Base-by-base conservation (phyloP, 2,329 filamentous ascomycete species). In the Colletotrichum sp. region DNA sequence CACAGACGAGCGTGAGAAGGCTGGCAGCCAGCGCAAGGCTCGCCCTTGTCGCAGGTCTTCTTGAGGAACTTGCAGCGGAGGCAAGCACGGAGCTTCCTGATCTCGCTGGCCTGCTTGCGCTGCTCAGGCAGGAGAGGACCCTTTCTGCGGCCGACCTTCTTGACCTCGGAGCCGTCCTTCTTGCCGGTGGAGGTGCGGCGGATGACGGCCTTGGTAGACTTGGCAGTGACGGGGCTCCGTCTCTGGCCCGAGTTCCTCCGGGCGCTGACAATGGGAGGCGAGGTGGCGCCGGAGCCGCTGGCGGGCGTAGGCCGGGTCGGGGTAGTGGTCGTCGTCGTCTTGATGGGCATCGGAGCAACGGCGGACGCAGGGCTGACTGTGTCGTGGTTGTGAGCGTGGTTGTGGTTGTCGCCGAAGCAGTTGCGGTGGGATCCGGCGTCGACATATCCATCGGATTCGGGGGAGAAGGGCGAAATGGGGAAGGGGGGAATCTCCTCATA, bases 41-140 rank as follows among this genome's bases (percentile, higher is more conserved):
- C 96, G 76, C 96, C 96, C 87, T 97, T 98, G 85, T 98, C 96
- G 82, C 96, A 98, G 63, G 96, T 98, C 90, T 98, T 98, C 90
- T 98, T 98, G 83, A 98, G 89, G 88, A 98, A 98, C 87, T 98
- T 98, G 91, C 96, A 98, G 77, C 96, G 93, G 79, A 98, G 88
- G 83, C 96, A 98, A 62, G 96, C 96, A 81, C 96, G 91, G 79
- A 98, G 88, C 85, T 98, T 98, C 83, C 96, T 92, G 82, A 98
- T 98, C 85, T 98, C 96, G 80, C 96, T 97, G 31, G 96, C 96
- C 84, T 98, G 96, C 86, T 98, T 97, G 78, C 96, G 91, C 87
- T 98, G 96, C 83, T 98, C 96, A 13, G 96, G 95, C 80, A 95
- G 90, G 78, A 98, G 90, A 73, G 96, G 96, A 43, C 96, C 96